Evolutionary conservation across 352 stramenopile species (phyloP), one percentile per base, ranked within the genome.

Genomic region (Phytopythium vexans): DNA sequence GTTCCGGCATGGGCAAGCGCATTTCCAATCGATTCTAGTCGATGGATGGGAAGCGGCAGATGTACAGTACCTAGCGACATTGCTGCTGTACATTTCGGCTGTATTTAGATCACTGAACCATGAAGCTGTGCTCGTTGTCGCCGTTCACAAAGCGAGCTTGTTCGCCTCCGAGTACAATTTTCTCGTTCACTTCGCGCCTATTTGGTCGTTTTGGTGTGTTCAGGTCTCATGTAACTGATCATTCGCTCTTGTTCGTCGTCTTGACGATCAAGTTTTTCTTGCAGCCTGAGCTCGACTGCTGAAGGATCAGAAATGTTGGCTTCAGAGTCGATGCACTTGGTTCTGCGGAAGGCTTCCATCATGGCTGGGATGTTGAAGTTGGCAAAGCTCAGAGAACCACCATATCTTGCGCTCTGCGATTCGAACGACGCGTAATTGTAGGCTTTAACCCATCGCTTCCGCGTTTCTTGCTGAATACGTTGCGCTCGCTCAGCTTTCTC

Each of bases 391-490:
- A 88, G 41, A 0, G 52, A 40, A 3, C 68, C 55, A 6, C 66
- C 70, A 21, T 62, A 77, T 5, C 66, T 59, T 15, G 63, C 32
- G 52, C 74, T 61, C 39, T 88, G 72, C 3, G 51, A 52, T 50
- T 89, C 65, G 54, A 86, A 88, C 41, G 62, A 72, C 3, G 66
- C 78, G 21, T 70, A 86, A 48, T 86, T 86, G 54, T 74, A 86
- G 15, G 66, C 81, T 15, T 67, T 66, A 12, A 51, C 50, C 78
- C 81, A 92, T 27, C 62, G 65, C 39, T 72, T 70, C 1, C 35
- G 38, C 10, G 83, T 66, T 46, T 71, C 64, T 4, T 56, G 11
- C 33, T 70, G 54, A 36, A 89, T 60, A 14, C 68, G 61, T 12
- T 62, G 56, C 49, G 82, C 74, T 11, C 74, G 65, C 15, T 74